Percentiles rank a stretch among this genome's conserved stretches.
Conservation (phyloP, 441 rosid species). For the Hura crepitans region DNA sequence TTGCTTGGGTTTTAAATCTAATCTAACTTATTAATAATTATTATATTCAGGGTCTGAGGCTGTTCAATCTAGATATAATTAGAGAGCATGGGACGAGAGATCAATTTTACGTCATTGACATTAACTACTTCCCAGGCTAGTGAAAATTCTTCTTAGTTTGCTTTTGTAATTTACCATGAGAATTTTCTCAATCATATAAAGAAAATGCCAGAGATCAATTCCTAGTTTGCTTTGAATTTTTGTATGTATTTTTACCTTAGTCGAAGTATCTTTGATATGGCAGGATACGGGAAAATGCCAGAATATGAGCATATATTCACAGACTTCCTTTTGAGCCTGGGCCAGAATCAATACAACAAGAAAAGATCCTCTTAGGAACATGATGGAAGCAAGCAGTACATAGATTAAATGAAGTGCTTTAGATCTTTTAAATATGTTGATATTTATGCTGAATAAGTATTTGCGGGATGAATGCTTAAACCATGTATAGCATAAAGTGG, state of each 20-base stretch:
- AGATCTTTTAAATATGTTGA: slow-evolving; percentile 5
- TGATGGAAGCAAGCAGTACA: background rate
- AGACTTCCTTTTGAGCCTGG: slow-evolving; percentile 54
- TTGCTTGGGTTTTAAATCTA: slow-evolving; percentile 26
- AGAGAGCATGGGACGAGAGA: slow-evolving; percentile 50
- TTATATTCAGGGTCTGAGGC: slow-evolving; percentile 42
- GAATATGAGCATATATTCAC: slow-evolving; percentile 59
- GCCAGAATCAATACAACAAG: slow-evolving; percentile 53
- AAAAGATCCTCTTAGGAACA: slow-evolving; percentile 31
- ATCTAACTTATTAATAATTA: slow-evolving; percentile 31
- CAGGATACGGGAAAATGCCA: slow-evolving; percentile 79
- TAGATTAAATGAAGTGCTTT: background rate
- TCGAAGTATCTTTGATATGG: slow-evolving; percentile 7
- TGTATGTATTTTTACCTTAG: background rate
- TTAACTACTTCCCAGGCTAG: slow-evolving; percentile 77
- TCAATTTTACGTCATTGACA: slow-evolving; percentile 58
- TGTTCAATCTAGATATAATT: slow-evolving; percentile 66
- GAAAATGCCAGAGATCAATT: too few relatives aligned
- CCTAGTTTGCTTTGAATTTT: background rate
- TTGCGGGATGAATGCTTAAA: slow-evolving; percentile 11
- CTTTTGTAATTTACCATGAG: background rate
- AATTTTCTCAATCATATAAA: background rate
- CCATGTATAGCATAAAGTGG: slow-evolving; percentile 20
- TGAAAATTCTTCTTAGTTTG: background rate
- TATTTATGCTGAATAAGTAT: slow-evolving; percentile 12